A percentile compares a stretch with the other conserved stretches of the same genome.
Conservation (phyloP, 345 rosid species). For the Orychophragmus violaceus region DNA sequence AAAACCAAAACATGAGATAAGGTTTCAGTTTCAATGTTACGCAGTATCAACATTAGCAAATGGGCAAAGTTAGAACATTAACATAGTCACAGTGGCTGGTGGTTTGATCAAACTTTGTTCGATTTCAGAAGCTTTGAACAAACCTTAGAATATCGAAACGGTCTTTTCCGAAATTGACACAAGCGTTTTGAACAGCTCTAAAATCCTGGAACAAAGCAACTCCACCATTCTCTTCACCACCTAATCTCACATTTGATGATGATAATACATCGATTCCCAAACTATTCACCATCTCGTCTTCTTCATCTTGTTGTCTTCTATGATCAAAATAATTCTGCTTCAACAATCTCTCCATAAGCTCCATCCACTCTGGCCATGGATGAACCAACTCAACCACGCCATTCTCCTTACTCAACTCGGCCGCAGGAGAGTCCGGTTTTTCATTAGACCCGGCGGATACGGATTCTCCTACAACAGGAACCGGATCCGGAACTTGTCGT, state of each 20-base stretch:
- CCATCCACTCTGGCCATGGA: slow-evolving; percentile 99
- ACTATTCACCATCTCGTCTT: slow-evolving; percentile 48
- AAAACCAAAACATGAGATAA: neutral
- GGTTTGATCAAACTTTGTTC: no score
- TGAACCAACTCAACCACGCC: slow-evolving; percentile 65
- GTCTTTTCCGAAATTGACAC: slow-evolving; percentile 87
- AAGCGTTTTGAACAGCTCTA: slow-evolving; percentile 74
- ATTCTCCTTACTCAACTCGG: slow-evolving; percentile 26
- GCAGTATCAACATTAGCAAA: neutral
- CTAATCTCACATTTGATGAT: slow-evolving; percentile 13
- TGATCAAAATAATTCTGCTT: slow-evolving; percentile 93
- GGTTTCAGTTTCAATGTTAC: neutral
- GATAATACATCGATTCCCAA: slow-evolving; percentile 45
- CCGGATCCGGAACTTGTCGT: slow-evolving; percentile 7
- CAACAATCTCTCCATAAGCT: slow-evolving; percentile 78
- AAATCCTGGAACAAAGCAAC: slow-evolving; percentile 59
- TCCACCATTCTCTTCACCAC: slow-evolving; percentile 35
- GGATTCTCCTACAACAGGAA: neutral
- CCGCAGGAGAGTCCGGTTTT: neutral
- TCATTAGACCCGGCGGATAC: neutral
- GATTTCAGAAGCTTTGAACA: slow-evolving; percentile 13
- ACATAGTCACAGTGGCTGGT: neutral
- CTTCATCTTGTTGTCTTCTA: slow-evolving; percentile 58
- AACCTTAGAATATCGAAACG: slow-evolving; percentile 96
- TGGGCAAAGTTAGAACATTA: neutral